Evolutionary conservation across 352 stramenopile species (phyloP).

Genomic region (Pythium myriotylum): DNA sequence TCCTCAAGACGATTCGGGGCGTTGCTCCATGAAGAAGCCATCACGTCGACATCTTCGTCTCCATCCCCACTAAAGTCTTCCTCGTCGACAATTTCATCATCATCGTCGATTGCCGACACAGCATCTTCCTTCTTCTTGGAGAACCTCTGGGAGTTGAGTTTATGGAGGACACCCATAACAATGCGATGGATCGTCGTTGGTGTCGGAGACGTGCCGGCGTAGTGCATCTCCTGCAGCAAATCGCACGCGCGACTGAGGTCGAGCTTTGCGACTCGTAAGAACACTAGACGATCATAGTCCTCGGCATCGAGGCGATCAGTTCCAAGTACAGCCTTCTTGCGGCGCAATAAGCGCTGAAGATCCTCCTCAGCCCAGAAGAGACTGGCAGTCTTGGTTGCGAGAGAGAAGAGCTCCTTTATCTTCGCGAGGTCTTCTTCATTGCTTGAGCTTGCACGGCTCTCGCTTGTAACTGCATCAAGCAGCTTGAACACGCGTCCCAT

Average conservation of each 20-base stretch:
- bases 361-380: slow-evolving; percentile 68
- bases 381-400: slow-evolving; percentile 57
- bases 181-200: slow-evolving; percentile 75
- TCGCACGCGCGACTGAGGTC: slow-evolving; percentile 56
- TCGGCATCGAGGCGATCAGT: slow-evolving; percentile 27
- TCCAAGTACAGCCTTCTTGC: slow-evolving; percentile 53
- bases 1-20: slow-evolving; percentile 57
- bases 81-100: slow-evolving; percentile 28
- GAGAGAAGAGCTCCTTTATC: slow-evolving; percentile 55
- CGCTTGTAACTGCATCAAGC: slow-evolving; percentile 41
- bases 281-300: slow-evolving; percentile 77
- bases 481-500: slow-evolving; percentile 69
- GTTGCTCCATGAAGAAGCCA: slow-evolving; percentile 21
- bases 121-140: slow-evolving; percentile 15
- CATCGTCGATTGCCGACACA: slow-evolving; percentile 47
- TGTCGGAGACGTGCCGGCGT: slow-evolving; percentile 62
- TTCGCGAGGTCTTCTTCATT: slow-evolving; percentile 39
- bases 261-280: slow-evolving; percentile 49
- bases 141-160: slow-evolving; percentile 28
- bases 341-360: slow-evolving; percentile 46
- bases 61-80: neutral
- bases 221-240: slow-evolving; percentile 84
- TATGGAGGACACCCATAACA: slow-evolving; percentile 58
- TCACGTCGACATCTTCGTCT: slow-evolving; percentile 9
- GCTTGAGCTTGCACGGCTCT: slow-evolving; percentile 20